Evolutionary conservation across 768 basidiomycete genomes (phyloP), one percentile per base, ranked within the genome.

Genomic region (Lactarius quietus): DNA sequence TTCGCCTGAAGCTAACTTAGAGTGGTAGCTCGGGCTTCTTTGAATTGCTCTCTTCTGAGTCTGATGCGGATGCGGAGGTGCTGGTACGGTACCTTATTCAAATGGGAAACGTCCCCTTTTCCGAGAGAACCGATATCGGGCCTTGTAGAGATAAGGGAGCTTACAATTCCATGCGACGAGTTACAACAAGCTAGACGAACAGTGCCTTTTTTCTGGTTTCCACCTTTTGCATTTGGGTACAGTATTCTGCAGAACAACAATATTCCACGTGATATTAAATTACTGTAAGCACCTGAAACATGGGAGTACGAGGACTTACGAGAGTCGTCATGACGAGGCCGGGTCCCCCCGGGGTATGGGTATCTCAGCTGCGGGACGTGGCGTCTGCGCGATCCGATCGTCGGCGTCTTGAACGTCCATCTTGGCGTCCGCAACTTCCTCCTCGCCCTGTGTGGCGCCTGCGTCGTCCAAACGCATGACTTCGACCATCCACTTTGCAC

Each of bases 401-500:
- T 89, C 86, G 15, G 88, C 86, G 90, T 88, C 72, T 86, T n/a
- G n/a, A n/a, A n/a, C n/a, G n/a, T n/a, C n/a, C n/a, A n/a, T n/a
- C n/a, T n/a, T n/a, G n/a, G n/a, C n/a, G n/a, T n/a, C n/a, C n/a
- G 36, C 23, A 3, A 2, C 41, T 14, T 52, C 55, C 35, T 39
- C 64, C 28, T 73, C 79, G 39, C 78, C 83, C 5, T 73, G 79
- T 6, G 69, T 78, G 56, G 77, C 74, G 51, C 70, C 76, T 45
- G 77, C 83, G 3, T 80, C 75, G 28, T 87, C 87, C 3, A 94
- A 79, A 59, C 84, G 83, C 89, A 95, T 95, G 76, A 89, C 82
- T 72, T 86, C 82, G 0, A 91, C 91, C 53, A 93, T 80, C 87
- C 89, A 93, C 70, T 82, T 83, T 18, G 92, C 88, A 28, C 92